phyloP scores from a whole-genome alignment of 495 filamentous ascomycete species.

The Podospora pseudoanserina region DNA sequence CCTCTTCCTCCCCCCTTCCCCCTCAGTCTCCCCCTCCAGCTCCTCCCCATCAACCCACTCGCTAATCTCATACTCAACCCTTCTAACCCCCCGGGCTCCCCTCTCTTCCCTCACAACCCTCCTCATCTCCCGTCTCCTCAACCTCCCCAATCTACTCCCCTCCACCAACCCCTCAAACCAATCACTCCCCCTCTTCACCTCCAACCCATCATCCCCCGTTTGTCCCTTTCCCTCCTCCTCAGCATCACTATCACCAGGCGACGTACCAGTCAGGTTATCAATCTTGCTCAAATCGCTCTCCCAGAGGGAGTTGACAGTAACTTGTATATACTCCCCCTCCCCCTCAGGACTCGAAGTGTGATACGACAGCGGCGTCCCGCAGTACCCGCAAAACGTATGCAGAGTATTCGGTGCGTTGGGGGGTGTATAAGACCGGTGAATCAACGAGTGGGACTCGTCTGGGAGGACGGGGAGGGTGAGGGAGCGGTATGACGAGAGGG shows the following conservation, averaged over 20 bases:
- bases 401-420: conserved; percentile 54
- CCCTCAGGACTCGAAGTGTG: conserved; percentile 69
- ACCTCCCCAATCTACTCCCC: conserved; percentile 63
- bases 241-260: conserved; percentile 25
- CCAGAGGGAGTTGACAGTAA: conserved; percentile 68
- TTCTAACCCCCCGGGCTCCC: conserved; percentile 49
- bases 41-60: conserved; percentile 66
- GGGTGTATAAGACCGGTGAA: conserved; percentile 68
- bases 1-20: conserved; percentile 44
- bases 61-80: conserved; percentile 78
- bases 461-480: conserved; percentile 67
- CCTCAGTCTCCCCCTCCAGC: conserved; percentile 52
- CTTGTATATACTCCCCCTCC: conserved; percentile 69
- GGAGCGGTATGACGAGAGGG: conserved; percentile 69
- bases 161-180: conserved; percentile 83
- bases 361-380: conserved; percentile 73
- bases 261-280: conserved; percentile 51
- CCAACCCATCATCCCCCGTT: neutral
- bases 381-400: conserved; percentile 86
- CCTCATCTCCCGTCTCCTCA: conserved; percentile 63
- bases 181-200: conserved; percentile 15
- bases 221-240: conserved; percentile 36
- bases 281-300: conserved; percentile 62
- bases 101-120: conserved; percentile 52
- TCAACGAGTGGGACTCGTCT: conserved; percentile 69